Evolutionary conservation across 2,329 filamentous ascomycete genomes (phyloP), one percentile per base, ranked within the genome.

Genomic region (Claviceps humidiphila): DNA sequence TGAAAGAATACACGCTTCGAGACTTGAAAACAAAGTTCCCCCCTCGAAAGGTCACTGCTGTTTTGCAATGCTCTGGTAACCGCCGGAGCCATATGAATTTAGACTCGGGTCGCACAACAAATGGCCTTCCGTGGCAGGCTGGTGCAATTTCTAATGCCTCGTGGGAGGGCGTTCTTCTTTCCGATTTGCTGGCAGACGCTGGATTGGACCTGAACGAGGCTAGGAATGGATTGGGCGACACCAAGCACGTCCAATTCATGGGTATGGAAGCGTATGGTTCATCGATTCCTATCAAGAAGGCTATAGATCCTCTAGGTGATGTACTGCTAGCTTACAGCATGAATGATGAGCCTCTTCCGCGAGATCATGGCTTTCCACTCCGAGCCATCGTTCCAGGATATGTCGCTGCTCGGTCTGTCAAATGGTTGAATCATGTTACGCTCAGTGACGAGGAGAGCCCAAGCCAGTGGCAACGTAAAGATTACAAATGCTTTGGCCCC

Each of bases 401-500:
- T 49, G 82, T 85, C 2, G 83, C 81, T 1, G 83, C 82, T 1
- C 73, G 82, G 1, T 81, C 77, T 5, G 82, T 85, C 57, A 87
- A 87, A 60, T 87, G 82, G 83, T 68, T 87, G 2, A 79, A 74
- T 55, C 76, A 76, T 45, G 80, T 87, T 51, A 74, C 77, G 0
- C 70, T 86, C 1, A 78, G 80, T 41, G 79, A 81, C 52, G 82
- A 86, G 56, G 83, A 87, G 63, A 82, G 80, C 58, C 66, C 73
- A 3, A 81, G 75, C 44, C 76, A 83, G 60, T 84, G 81, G 81
- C 81, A 85, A 61, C 72, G 78, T 22, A 73, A 76, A 17, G 82
- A 86, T 61, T 85, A 86, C 66, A 85, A 85, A 62, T 79, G 76
- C 59, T 84, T 85, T 54, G 80, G 81, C 0, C 81, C 82, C 3